Evolutionary conservation across 108 stramenopile genomes (phyloP).

Genomic region (Conticribra guillardii): DNA sequence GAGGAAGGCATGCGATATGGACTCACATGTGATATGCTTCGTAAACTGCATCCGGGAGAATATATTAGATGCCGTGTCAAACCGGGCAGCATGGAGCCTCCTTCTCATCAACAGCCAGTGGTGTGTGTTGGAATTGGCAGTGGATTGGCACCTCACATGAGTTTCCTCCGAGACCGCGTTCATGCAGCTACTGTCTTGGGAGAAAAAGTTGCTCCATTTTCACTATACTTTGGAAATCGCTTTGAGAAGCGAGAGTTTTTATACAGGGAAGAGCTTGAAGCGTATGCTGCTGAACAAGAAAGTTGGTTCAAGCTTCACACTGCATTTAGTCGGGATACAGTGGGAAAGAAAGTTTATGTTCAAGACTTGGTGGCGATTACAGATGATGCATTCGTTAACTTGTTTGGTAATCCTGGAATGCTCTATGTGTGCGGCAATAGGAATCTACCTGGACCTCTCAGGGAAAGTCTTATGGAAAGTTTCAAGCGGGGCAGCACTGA

Average conservation of each 20-base stretch:
- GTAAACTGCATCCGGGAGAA: slow-evolving; percentile 51
- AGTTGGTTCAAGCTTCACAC: slow-evolving; percentile 76
- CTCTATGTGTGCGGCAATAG: slow-evolving; percentile 82
- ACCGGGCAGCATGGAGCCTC: slow-evolving; percentile 68
- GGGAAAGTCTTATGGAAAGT: slow-evolving; percentile 45
- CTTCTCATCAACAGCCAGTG: slow-evolving; percentile 57
- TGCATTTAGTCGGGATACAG: slow-evolving; percentile 86
- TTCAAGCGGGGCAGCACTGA: slow-evolving; percentile 50
- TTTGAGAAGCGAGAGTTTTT: slow-evolving; percentile 76
- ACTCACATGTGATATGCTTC: slow-evolving; percentile 64
- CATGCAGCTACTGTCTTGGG: slow-evolving; percentile 55
- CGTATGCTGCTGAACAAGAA: slow-evolving; percentile 48
- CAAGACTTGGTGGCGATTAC: slow-evolving; percentile 79
- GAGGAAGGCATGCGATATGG: slow-evolving; percentile 58
- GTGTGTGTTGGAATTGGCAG: slow-evolving; percentile 90
- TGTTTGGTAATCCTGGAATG: slow-evolving; percentile 50
- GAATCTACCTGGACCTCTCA: slow-evolving; percentile 63
- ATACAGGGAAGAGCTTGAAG: slow-evolving; percentile 80
- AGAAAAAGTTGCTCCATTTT: slow-evolving; percentile 58
- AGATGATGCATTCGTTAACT: slow-evolving; percentile 52
- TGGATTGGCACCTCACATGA: slow-evolving; percentile 89
- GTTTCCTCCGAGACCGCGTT: slow-evolving; percentile 84
- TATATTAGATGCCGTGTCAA: slow-evolving; percentile 60
- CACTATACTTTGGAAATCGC: slow-evolving; percentile 92
- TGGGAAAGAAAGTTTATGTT: slow-evolving; percentile 86